Evolutionary conservation across 1,139 yeast genomes (phyloP).

Genomic region (Suhomyces kunorum): DNA sequence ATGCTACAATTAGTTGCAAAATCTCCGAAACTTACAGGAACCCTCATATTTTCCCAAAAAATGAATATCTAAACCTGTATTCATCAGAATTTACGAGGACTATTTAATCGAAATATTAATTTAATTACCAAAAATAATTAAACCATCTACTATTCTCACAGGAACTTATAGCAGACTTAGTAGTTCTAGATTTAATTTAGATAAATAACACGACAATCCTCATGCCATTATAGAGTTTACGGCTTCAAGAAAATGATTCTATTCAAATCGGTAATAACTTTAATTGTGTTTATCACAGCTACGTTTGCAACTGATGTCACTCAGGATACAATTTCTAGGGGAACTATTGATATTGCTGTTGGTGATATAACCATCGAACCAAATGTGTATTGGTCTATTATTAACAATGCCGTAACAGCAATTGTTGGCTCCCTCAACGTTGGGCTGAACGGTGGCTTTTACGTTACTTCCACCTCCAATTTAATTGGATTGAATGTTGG

Average conservation of each 20-base stretch:
- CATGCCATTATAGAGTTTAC: not conserved
- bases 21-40: too few species aligned
- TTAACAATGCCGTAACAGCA: slow-evolving; percentile 15
- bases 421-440: slow-evolving; percentile 17
- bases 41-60: too few species aligned
- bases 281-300: slow-evolving; percentile 1
- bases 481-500: slow-evolving; percentile 14
- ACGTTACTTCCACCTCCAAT: slow-evolving; percentile 12
- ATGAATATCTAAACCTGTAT: too few species aligned
- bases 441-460: slow-evolving; percentile 16
- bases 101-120: too few species aligned
- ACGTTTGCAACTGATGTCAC: slow-evolving; percentile 3
- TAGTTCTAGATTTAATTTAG: too few species aligned
- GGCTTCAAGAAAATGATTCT: not conserved
- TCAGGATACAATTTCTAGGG: slow-evolving; percentile 10
- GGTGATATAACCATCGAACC: slow-evolving; percentile 16
- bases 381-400: slow-evolving; percentile 18
- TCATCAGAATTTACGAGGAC: too few species aligned
- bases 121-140: too few species aligned
- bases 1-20: too few species aligned
- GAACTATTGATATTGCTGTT: slow-evolving; percentile 9
- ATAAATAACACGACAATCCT: too few species aligned
- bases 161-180: too few species aligned
- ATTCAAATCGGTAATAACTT: not conserved
- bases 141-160: too few species aligned